Percentiles rank a stretch among this genome's conserved stretches.
phyloP scores from a whole-genome alignment of 345 rosid species.

The Aquilaria malaccensis region DNA sequence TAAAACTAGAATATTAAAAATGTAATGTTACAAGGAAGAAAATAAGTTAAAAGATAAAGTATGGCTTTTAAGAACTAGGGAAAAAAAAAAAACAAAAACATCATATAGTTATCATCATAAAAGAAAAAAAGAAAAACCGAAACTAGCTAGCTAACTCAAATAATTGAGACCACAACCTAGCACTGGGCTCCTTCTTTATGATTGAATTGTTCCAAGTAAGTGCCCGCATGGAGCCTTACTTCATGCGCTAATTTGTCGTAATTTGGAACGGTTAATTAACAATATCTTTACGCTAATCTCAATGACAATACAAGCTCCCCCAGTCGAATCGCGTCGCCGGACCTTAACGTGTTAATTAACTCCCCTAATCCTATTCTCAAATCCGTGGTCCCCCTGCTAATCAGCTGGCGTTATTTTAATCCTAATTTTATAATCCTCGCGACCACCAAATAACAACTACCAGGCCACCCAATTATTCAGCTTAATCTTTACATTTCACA shows the following conservation, averaged over 20 bases:
- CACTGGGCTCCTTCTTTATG: background rate
- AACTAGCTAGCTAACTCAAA: slow-evolving; percentile 14
- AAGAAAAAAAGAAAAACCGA: background rate
- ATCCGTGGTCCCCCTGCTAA: slow-evolving; percentile 20
- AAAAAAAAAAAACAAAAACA: too few species aligned
- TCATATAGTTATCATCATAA: background rate
- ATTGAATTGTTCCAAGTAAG: slow-evolving; percentile 19
- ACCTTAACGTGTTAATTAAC: slow-evolving; percentile 21
- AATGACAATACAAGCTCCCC: slow-evolving; percentile 20
- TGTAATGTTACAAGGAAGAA: too few species aligned
- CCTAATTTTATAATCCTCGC: slow-evolving; percentile 13
- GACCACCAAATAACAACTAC: background rate
- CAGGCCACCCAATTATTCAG: background rate
- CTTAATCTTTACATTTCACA: background rate
- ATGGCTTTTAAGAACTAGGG: too few species aligned
- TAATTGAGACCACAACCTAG: slow-evolving; percentile 16
- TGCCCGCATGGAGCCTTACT: slow-evolving; percentile 17
- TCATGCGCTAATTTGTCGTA: slow-evolving; percentile 22
- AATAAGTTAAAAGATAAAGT: too few species aligned
- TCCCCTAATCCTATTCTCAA: slow-evolving; percentile 17
- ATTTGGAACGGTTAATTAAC: slow-evolving; percentile 2
- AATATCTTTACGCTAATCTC: slow-evolving; percentile 22
- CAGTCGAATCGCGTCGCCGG: slow-evolving; percentile 21
- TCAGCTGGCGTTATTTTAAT: background rate
- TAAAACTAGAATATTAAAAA: too few species aligned